Percentiles rank a stretch among this genome's conserved stretches.
Evolutionary conservation across 2,329 filamentous ascomycete species (phyloP).

Genomic region (Pseudonectria foliicola): DNA sequence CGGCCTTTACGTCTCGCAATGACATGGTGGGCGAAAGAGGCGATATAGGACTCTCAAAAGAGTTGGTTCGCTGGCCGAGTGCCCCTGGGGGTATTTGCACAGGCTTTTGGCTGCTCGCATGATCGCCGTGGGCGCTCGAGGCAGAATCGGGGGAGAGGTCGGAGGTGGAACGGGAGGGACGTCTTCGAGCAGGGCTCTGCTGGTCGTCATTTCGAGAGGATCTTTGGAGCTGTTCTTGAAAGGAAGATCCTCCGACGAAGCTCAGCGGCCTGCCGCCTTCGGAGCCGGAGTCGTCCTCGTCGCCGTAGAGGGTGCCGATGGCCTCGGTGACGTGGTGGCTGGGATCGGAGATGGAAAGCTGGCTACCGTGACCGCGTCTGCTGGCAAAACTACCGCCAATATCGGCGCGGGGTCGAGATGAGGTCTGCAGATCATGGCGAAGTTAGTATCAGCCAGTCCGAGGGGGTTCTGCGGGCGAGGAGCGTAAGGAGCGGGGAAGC

Average conservation of each 20-base stretch:
- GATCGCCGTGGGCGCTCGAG: slow-evolving; percentile 24
- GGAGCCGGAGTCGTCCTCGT: slow-evolving; percentile 58
- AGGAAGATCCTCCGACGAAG: slow-evolving; percentile 55
- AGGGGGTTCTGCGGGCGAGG: slow-evolving; percentile 10
- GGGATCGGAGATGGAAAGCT: slow-evolving; percentile 72
- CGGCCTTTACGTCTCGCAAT: slow-evolving; percentile 48
- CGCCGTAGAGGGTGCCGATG: slow-evolving; percentile 84
- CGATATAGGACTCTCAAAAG: slow-evolving; percentile 36
- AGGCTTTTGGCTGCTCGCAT: slow-evolving; percentile 33
- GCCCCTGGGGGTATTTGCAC: slow-evolving; percentile 35
- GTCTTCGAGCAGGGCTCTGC: slow-evolving; percentile 32
- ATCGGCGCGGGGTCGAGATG: slow-evolving; percentile 49
- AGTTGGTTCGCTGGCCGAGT: slow-evolving; percentile 33
- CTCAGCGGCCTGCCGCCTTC: slow-evolving; percentile 59
- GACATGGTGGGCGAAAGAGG: slow-evolving; percentile 47
- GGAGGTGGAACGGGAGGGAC: slow-evolving; percentile 39
- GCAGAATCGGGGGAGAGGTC: slow-evolving; percentile 31
- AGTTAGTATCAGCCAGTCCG: no score
- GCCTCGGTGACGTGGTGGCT: slow-evolving; percentile 92
- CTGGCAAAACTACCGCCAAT: slow-evolving; percentile 49
- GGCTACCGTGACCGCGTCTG: slow-evolving; percentile 51
- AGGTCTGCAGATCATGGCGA: slow-evolving; percentile 38
- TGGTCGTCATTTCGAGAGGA: slow-evolving; percentile 24
- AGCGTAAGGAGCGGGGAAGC: slow-evolving; percentile 1
- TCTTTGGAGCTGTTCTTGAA: slow-evolving; percentile 43